phyloP scores from a whole-genome alignment of 1,139 yeast genomes.

The Geotrichum siamense region DNA sequence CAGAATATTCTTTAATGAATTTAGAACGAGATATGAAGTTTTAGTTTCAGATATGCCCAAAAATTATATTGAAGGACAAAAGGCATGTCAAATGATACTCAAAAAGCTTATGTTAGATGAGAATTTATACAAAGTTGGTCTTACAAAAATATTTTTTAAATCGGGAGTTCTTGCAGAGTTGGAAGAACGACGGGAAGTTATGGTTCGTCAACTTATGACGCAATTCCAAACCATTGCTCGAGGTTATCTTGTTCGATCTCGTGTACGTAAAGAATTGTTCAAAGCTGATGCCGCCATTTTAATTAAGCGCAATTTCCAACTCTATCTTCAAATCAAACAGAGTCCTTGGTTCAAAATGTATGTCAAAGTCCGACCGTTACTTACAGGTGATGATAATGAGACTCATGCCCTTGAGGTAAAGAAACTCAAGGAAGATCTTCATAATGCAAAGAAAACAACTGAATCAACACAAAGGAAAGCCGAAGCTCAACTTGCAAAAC shows the following conservation, averaged over 20 bases:
- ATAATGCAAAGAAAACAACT: constrained; percentile 29
- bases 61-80: constrained; percentile 41
- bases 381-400: constrained; percentile 54
- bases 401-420: constrained; percentile 53
- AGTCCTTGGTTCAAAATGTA: constrained; percentile 82
- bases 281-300: constrained; percentile 67
- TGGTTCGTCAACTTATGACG: constrained; percentile 50
- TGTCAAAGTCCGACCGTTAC: constrained; percentile 64
- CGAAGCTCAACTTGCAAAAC: constrained; percentile 35
- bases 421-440: constrained; percentile 31
- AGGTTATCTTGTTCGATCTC: constrained; percentile 55
- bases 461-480: constrained; percentile 31
- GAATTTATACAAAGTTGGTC: constrained; percentile 65
- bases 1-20: constrained; percentile 75
- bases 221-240: constrained; percentile 58
- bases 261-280: constrained; percentile 44
- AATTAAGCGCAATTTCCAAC: constrained; percentile 54
- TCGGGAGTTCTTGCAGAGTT: constrained; percentile 93
- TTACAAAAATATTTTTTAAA: constrained; percentile 87
- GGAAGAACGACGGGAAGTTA: constrained; percentile 68
- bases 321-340: constrained; percentile 44
- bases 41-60: constrained; percentile 42
- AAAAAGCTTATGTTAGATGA: constrained; percentile 56
- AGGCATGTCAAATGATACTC: constrained; percentile 63
- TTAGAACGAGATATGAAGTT: constrained; percentile 65